Evolutionary conservation across 495 filamentous ascomycete genomes (phyloP).

Genomic region (Daldinia decipiens): DNA sequence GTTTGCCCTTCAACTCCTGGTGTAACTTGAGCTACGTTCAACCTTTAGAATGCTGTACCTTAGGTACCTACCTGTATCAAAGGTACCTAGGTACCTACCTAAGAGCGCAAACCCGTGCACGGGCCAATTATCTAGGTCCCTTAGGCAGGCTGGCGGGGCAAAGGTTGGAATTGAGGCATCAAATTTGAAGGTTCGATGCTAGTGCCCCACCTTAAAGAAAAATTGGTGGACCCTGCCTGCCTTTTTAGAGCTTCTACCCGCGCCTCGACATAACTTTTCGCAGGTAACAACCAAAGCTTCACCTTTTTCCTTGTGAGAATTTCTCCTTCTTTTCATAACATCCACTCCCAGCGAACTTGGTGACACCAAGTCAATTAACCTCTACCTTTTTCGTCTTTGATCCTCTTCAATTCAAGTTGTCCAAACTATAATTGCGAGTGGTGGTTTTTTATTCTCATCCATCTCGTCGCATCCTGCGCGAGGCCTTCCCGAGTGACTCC

Average conservation of each 20-base stretch:
- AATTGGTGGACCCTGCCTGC: conserved; percentile 11
- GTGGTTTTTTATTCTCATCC: background rate
- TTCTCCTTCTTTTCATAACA: conserved; percentile 26
- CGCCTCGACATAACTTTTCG: conserved; percentile 3
- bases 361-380: background rate
- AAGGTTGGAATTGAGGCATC: background rate
- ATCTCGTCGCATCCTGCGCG: conserved; percentile 11
- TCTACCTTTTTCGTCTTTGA: background rate
- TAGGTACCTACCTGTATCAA: too few relatives aligned
- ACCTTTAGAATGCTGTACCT: too few relatives aligned
- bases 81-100: too few relatives aligned
- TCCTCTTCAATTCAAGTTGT: background rate
- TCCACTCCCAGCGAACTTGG: background rate
- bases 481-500: conserved; percentile 27
- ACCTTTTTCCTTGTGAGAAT: conserved; percentile 41
- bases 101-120: background rate
- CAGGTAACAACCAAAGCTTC: conserved; percentile 4
- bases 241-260: conserved; percentile 4
- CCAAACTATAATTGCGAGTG: background rate
- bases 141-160: background rate
- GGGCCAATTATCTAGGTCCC: background rate
- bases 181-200: conserved; percentile 4
- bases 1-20: too few relatives aligned
- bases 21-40: too few relatives aligned
- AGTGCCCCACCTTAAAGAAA: conserved; percentile 13